These are phyloP conservation scores for Yamadazyma diddensiae DNA, from an alignment of 1,139 yeast species.

Conservation along the genomic window DNA sequence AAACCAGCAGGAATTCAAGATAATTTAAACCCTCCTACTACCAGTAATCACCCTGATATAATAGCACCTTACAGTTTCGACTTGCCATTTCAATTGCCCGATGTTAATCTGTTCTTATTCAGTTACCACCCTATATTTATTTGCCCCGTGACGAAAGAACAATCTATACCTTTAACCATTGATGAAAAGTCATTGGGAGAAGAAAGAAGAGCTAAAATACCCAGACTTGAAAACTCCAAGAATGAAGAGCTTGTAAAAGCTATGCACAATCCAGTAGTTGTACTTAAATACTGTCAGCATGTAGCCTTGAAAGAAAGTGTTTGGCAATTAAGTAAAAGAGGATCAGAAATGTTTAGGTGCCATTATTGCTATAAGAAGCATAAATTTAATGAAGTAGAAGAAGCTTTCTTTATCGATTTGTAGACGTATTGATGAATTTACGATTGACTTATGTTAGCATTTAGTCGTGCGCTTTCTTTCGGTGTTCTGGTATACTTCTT, in stretches of 20 bases:
- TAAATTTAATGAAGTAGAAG: slow-evolving; percentile 39
- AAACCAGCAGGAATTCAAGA: background rate
- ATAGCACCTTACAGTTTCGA: slow-evolving; percentile 28
- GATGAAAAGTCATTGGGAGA: slow-evolving; percentile 14
- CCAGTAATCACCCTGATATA: slow-evolving; percentile 5
- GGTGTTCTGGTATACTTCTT: too few species aligned
- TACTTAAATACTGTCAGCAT: slow-evolving; percentile 43
- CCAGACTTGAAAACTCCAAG: slow-evolving; percentile 13
- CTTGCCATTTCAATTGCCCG: slow-evolving; percentile 45
- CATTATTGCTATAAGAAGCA: slow-evolving; percentile 51
- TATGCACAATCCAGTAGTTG: slow-evolving; percentile 40
- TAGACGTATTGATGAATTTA: slow-evolving; percentile 11
- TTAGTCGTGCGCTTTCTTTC: too few species aligned
- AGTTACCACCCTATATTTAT: slow-evolving; percentile 82
- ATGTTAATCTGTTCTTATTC: slow-evolving; percentile 38
- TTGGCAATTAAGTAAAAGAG: slow-evolving; percentile 44
- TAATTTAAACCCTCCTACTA: background rate
- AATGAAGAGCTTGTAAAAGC: slow-evolving; percentile 10
- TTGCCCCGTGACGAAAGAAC: slow-evolving; percentile 89
- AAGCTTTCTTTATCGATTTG: slow-evolving; percentile 44
- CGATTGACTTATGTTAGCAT: too few species aligned
- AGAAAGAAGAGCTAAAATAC: slow-evolving; percentile 20
- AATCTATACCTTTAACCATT: slow-evolving; percentile 40
- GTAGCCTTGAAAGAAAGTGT: slow-evolving; percentile 45
- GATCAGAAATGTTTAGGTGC: slow-evolving; percentile 43